Conservation (phyloP, 495 filamentous ascomycete genomes). For the Aspergillus haitiensis region DNA sequence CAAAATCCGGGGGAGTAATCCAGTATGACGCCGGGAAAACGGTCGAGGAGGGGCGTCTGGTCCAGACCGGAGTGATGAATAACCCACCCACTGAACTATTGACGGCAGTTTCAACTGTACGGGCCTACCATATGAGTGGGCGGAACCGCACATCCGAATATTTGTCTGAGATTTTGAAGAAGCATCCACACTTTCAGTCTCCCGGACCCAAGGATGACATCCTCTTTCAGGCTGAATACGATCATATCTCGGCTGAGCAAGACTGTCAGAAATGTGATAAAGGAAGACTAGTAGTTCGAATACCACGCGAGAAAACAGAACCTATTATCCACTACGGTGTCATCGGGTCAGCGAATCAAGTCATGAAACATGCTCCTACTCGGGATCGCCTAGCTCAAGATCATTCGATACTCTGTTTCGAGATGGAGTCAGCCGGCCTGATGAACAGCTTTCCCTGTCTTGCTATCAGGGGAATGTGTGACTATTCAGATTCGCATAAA, state of each 20-base stretch:
- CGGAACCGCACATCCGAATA: background rate
- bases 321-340: conserved; percentile 4
- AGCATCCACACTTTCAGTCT: background rate
- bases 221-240: conserved; percentile 7
- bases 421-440: conserved; percentile 4
- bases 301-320: background rate
- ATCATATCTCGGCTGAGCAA: background rate
- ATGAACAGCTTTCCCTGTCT: background rate
- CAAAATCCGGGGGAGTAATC: too few relatives aligned
- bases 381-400: background rate
- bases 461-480: conserved; percentile 7
- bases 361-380: conserved; percentile 1
- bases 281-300: background rate
- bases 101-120: background rate
- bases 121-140: background rate
- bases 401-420: background rate
- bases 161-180: background rate
- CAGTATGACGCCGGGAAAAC: background rate
- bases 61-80: background rate
- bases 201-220: conserved; percentile 10
- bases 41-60: background rate
- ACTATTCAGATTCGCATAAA: conserved; percentile 13
- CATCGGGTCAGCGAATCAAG: conserved; percentile 2
- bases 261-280: conserved; percentile 14
- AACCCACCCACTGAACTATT: background rate